Evolutionary conservation across 1,284 basidiomycete genomes (phyloP), one percentile per base, ranked within the genome.

Genomic region (Trichosporon faecale): DNA sequence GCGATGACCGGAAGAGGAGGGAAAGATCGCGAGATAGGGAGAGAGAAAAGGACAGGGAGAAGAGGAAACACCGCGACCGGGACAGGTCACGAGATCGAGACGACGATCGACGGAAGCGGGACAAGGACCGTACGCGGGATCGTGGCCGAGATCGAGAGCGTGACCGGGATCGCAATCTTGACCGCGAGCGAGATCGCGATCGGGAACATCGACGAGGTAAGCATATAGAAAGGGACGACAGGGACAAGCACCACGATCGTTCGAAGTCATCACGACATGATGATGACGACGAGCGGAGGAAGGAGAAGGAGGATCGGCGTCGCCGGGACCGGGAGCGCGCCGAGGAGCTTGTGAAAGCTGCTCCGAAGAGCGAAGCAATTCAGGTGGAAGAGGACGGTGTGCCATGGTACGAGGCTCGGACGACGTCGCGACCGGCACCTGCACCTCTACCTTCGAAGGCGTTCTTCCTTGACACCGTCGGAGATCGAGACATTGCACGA

Each of bases 361-460:
- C 46, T 2, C n/a, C 31, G 25, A 29, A 61, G 35, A 44, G 12
- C 11, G 44, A 4, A 7, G 40, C 11, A 0, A 31, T 68, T 12
- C 3, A 2, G 18, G 3, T 31, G 14, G 67, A 57, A 4, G 76
- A 74, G 1, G 76, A 76, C 65, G 75, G 74, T 2, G 46, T 65
- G 9, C 69, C 75, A 1, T 80, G 79, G 79, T 80, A 80, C 64
- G 79, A 80, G 60, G 70, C 76, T 46, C 68, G 66, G 9, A 64
- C 64, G 2, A 65, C 52, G 25, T 63, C 27, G 2, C 40, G 21
- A 12, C 46, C 44, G 16, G 63, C 49, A 33, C 35, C 37, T n/a
- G 73, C 75, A 18, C 70, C 71, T 11, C 40, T 69, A 0, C 57
- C 76, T 1, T 69, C 68, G 3, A 74, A 68, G 7, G 67, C 66